These are phyloP conservation scores for Colletotrichum eremochloae DNA, from an alignment of 2,329 filamentous ascomycete species.

Conservation along the genomic window DNA sequence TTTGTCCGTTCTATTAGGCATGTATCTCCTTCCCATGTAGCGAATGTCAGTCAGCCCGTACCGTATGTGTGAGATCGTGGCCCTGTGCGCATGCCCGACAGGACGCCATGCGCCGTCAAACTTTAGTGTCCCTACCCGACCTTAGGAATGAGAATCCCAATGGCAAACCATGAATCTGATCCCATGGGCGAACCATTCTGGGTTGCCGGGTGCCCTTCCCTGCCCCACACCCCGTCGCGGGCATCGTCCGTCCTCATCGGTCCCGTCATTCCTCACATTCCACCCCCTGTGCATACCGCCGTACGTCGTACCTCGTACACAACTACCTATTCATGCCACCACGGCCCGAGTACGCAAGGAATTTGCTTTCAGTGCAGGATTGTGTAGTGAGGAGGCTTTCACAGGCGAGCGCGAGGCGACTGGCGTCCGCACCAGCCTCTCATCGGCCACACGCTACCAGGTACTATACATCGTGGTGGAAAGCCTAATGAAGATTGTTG, in stretches of 20 bases:
- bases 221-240: slow-evolving; percentile 20
- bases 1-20: not conserved
- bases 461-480: not conserved
- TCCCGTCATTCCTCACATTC: slow-evolving; percentile 20
- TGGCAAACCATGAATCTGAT: slow-evolving; percentile 23
- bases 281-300: slow-evolving; percentile 10
- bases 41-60: slow-evolving; percentile 5
- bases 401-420: not conserved
- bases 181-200: slow-evolving; percentile 17
- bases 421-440: slow-evolving; percentile 17
- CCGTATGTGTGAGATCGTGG: slow-evolving; percentile 7
- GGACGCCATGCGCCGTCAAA: slow-evolving; percentile 27
- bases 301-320: not conserved
- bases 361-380: not conserved
- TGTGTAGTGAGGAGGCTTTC: not conserved
- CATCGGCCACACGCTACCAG: not conserved
- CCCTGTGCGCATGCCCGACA: slow-evolving; percentile 15
- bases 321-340: not conserved
- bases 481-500: slow-evolving; percentile 5
- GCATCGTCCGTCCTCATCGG: not conserved
- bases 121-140: slow-evolving; percentile 7
- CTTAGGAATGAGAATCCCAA: not conserved
- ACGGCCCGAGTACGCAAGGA: not conserved
- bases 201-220: slow-evolving; percentile 1
- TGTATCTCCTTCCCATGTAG: not conserved